Evolutionary conservation across 2,329 filamentous ascomycete genomes (phyloP).

Genomic region (Sporothrix phasma): DNA sequence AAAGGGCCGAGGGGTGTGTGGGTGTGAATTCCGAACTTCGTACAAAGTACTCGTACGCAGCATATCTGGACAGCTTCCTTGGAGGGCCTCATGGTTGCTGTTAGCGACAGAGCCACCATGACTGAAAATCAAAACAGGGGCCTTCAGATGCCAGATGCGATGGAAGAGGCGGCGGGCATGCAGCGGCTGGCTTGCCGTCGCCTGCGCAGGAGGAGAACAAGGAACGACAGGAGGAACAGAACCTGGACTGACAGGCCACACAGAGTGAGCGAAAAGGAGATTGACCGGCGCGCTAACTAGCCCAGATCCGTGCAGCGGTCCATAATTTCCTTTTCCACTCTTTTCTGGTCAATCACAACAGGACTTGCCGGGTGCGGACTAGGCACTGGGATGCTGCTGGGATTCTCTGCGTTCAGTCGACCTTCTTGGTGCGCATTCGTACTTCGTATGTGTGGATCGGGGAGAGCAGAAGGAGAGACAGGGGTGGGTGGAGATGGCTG

Average conservation of each 20-base stretch:
- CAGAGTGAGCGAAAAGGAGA: constrained; percentile 15
- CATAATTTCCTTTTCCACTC: constrained; percentile 12
- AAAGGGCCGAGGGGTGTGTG: neutral
- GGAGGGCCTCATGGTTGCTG: neutral
- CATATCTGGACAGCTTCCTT: too few relatives aligned
- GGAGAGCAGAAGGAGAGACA: neutral
- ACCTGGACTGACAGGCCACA: neutral
- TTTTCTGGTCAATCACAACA: constrained; percentile 12
- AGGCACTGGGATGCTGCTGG: neutral
- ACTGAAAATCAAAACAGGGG: constrained; percentile 2
- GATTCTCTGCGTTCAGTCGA: neutral
- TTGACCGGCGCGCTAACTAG: constrained; percentile 16
- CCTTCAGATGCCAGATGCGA: constrained; percentile 15
- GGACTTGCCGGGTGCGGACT: constrained; percentile 8
- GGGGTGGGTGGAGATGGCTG: neutral
- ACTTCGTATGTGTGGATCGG: constrained; percentile 13
- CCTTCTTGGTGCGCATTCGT: neutral
- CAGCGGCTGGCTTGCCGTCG: neutral
- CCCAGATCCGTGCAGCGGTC: constrained; percentile 17
- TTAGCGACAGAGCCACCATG: neutral
- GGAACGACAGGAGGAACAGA: neutral
- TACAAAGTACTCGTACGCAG: too few relatives aligned
- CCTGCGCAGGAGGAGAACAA: neutral
- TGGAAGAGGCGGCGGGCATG: neutral
- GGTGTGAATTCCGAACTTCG: neutral